Base-by-base conservation (phyloP, 1,284 basidiomycete genomes). In the Marasmius oreades region DNA sequence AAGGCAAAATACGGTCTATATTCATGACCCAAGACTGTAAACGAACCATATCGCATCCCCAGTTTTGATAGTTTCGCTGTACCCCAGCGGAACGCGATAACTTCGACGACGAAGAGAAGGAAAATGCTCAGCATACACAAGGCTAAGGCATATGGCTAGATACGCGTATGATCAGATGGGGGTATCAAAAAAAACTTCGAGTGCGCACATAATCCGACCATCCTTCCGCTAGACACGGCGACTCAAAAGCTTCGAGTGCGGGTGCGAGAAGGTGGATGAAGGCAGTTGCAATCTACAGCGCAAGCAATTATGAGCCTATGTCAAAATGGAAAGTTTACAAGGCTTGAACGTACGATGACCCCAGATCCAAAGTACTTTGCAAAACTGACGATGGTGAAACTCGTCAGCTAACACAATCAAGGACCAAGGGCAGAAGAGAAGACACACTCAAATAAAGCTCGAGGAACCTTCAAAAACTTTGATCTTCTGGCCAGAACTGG, bases 291-390 rank as follows among this genome's bases (percentile, higher is more conserved):
- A 98, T 92, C 88, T 90, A 61, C 14, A 20, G n/a, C n/a, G n/a
- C n/a, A n/a, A n/a, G n/a, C n/a, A 24, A 23, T n/a, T 42, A 11
- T 47, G 36, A 45, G 53, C 20, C 16, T 18, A 55, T 34, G 20
- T 59, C 53, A 28, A 50, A 45, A 28, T 55, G 14, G 37, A 56
- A 39, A 53, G 28, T 52, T 31, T 69, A 59, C 66, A 45, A 39
- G 11, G 43, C 46, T 16, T 52, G 45, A 14, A 76, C 84, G 62
- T 60, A 90, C 88, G 67, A 95, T 95, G 59, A 96, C 91, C 28
- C 93, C 93, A 7, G 92, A 94, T 48, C 96, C 96, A 73, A 98
- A 98, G 74, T 91, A 98, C 72, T 96, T 97, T 28, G 91, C 90
- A 67, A 96, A 94, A 47, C 89, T 89, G 59, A n/a, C 43, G 23